Base-by-base conservation (phyloP, 1,139 yeast genomes). In the Protomyces arabidopsidicola region DNA sequence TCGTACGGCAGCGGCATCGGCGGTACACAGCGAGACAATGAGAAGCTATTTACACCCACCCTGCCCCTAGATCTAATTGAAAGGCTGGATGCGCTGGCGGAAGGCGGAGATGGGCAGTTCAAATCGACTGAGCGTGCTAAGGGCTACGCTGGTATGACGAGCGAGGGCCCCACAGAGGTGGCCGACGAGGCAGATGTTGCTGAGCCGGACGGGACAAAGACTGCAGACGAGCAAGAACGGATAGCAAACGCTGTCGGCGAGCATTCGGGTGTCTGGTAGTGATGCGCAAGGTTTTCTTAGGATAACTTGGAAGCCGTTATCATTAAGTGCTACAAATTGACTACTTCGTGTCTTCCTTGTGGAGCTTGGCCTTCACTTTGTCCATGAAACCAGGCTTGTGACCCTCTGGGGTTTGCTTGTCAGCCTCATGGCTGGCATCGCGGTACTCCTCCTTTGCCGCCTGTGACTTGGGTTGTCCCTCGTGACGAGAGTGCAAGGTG, bases 1-100 rank as follows among this genome's bases (percentile, higher is more conserved):
- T 72, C 75, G 27, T 78, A 80, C 79, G 81, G 81, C 10, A 75
- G 78, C 16, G 78, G 78, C 1, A 69, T 75, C 9, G 77, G 78
- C 3, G 79, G 79, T 10, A 72, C 74, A 2, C 71, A 75, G 45
- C 69, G 69, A 20, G 69, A 70, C 34, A 69, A 74, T n/a, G 78
- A 77, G 6, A 72, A 73, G 20, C 71, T 71, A 60, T 73, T 75
- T 57, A 75, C 75, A 64, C 81, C 81, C 0, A 65, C 74, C 5
- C 69, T 77, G 2, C 77, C 80, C 1, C 71, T 73, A 8, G 80
- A 78, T 53, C 71, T 78, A 45, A 65, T 75, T 50, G 78, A 75
- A 58, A 72, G 72, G 64, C 70, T 77, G 39, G 79, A 77, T 52
- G 55, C 53, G 8, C 20, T 27, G 53, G 36, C 35, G 9, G 36